Evolutionary conservation across 2,329 filamentous ascomycete species (phyloP), one percentile per base, ranked within the genome.

Genomic region (Ophiostoma perfectum): DNA sequence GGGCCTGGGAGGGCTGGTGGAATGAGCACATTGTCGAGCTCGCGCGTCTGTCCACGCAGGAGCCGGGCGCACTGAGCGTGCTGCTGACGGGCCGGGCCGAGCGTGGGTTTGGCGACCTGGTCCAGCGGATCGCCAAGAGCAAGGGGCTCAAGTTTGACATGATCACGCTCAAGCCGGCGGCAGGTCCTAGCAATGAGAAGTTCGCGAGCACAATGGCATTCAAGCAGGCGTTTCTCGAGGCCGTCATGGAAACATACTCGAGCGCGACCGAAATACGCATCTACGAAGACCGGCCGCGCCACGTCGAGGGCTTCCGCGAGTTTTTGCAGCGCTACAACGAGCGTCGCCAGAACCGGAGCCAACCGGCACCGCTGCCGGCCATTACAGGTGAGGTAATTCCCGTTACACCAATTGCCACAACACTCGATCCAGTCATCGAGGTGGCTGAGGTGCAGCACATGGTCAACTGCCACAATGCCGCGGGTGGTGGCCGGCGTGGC

Each of bases 1-100:
- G 88, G 38, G 93, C 86, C 9, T 99, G 94, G 94, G 82, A 90
- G 69, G 93, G 93, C 47, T 97, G 92, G 90, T 99, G 95, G 95
- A 98, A 98, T 75, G 94, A 98, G 76, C 88, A 90, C 74, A 89
- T 99, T 70, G 88, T 87, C 67, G 86, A 93, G 74, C 85, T 98
- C 42, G 92, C 96, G 55, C 83, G 85, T 74, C 81, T 97, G 68
- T 93, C 90, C 76, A 91, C 91, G 82, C 80, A 90, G 75, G 92
- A 97, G 76, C 90, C 92, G 71, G 92, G 96, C 75, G 90, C 91
- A 0, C 81, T 98, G 49, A 92, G 87, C 66, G 89, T 99, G 60
- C 85, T 98, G 11, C 82, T 99, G 71, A 99, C 95, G 0, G 95
- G 95, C 39, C 87, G 95, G 55, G 87, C 88, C 45, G 93, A 97